Evolutionary conservation across 257 asterid species (phyloP).

Genomic region (Anisodus tanguticus): DNA sequence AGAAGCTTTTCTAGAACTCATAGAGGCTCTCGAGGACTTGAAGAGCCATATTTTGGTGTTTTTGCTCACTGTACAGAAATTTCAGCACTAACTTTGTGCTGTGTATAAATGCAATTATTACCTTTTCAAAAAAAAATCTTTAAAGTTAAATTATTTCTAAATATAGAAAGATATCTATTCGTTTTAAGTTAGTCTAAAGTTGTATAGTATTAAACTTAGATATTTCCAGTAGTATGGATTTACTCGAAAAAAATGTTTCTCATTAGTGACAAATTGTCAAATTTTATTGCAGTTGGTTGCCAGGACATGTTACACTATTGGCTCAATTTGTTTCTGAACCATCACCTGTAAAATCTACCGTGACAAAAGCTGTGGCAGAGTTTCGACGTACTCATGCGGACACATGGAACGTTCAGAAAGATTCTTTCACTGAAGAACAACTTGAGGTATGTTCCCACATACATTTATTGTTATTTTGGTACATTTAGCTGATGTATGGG

Average conservation of each 20-base stretch:
- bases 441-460: constrained; percentile 73
- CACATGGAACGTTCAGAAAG: constrained; percentile 95
- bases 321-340: constrained; percentile 91
- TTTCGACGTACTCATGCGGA: constrained; percentile 99
- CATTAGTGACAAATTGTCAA: constrained; percentile 7
- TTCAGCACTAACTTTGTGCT: neutral
- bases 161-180: neutral
- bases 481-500: constrained; percentile 3
- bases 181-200: neutral
- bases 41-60: neutral
- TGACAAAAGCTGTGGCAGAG: constrained; percentile 96
- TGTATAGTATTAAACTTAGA: neutral
- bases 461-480: neutral
- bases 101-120: neutral
- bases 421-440: constrained; percentile 88
- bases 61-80: neutral
- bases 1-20: neutral
- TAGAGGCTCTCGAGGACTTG: neutral
- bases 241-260: neutral
- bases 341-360: constrained; percentile 94
- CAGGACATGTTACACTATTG: constrained; percentile 85
- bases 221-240: neutral
- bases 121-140: neutral
- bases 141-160: neutral
- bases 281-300: constrained; percentile 82